A percentile compares a stretch with the other conserved stretches of the same genome.
Conservation (phyloP, 371 early-diverging fungal genomes). For the Lichtheimia corymbifera region DNA sequence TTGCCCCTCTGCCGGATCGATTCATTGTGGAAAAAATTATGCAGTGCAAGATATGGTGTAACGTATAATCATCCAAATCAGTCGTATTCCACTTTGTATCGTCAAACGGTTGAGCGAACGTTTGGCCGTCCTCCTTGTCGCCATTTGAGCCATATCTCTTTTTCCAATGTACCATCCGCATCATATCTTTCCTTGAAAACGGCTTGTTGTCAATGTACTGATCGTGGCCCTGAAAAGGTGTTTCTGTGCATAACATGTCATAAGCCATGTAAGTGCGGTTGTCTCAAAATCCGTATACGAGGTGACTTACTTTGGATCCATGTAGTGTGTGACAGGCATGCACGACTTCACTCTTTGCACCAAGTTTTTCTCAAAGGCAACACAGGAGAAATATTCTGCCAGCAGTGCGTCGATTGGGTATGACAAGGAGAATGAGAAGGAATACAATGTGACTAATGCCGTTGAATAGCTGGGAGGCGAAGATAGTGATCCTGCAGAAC, state of each 20-base stretch:
- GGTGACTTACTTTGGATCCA: too few relatives aligned
- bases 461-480: conserved; percentile 24
- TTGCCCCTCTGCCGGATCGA: conserved; percentile 12
- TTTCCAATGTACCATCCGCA: conserved; percentile 2
- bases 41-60: conserved; percentile 19
- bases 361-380: conserved; percentile 30
- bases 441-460: not conserved
- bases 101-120: not conserved
- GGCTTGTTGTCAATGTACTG: not conserved
- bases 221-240: conserved; percentile 13
- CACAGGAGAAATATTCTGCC: conserved; percentile 33
- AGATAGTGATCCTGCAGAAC: conserved; percentile 28
- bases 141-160: conserved; percentile 9
- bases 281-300: too few relatives aligned
- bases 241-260: conserved; percentile 24
- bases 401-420: conserved; percentile 37
- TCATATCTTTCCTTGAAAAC: conserved; percentile 6
- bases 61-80: conserved; percentile 33
- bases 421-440: conserved; percentile 2
- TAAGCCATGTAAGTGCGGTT: not conserved
- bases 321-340: conserved; percentile 40
- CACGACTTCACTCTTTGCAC: conserved; percentile 24
- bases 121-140: conserved; percentile 25
- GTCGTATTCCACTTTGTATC: conserved; percentile 20
- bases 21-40: conserved; percentile 26